Conservation (phyloP, 208 protist genomes). For the Acanthamoeba culbertsoni region DNA sequence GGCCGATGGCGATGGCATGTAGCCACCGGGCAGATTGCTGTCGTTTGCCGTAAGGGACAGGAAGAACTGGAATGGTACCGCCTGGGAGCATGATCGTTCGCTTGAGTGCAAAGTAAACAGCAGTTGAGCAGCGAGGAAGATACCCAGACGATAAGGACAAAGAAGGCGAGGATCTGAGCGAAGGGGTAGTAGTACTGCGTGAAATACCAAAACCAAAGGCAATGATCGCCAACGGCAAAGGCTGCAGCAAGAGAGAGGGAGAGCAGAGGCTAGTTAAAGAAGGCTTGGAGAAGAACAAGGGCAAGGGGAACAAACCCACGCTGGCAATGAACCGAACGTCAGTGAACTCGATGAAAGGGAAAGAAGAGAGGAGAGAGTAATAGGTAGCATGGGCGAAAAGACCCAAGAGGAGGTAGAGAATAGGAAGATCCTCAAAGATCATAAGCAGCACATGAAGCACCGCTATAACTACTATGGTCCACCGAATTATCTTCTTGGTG, state of each 20-base stretch:
- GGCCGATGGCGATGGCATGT: background rate
- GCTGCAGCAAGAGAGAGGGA: background rate
- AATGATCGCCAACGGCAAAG: constrained; percentile 49
- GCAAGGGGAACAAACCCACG: background rate
- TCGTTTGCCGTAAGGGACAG: constrained; percentile 61
- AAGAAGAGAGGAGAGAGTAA: constrained; percentile 40
- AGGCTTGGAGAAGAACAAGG: background rate
- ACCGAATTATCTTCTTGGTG: constrained; percentile 58
- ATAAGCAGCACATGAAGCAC: constrained; percentile 57
- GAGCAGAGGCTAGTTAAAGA: background rate
- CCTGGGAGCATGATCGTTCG: background rate
- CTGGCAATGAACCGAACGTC: constrained; percentile 54
- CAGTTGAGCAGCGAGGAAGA: background rate
- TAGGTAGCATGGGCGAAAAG: constrained; percentile 41
- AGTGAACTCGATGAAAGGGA: constrained; percentile 62
- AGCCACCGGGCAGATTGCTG: constrained; percentile 50
- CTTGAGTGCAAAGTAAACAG: background rate
- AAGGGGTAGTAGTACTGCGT: constrained; percentile 66
- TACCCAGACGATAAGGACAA: constrained; percentile 68
- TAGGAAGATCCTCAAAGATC: constrained; percentile 41
- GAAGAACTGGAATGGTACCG: constrained; percentile 56
- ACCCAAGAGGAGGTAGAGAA: constrained; percentile 22
- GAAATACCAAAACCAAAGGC: constrained; percentile 61
- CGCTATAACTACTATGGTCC: background rate
- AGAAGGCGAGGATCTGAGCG: constrained; percentile 62